A percentile compares a stretch with the other conserved stretches of the same genome.
Evolutionary conservation across 345 rosid species (phyloP).

Genomic region (Arabis alpina): DNA sequence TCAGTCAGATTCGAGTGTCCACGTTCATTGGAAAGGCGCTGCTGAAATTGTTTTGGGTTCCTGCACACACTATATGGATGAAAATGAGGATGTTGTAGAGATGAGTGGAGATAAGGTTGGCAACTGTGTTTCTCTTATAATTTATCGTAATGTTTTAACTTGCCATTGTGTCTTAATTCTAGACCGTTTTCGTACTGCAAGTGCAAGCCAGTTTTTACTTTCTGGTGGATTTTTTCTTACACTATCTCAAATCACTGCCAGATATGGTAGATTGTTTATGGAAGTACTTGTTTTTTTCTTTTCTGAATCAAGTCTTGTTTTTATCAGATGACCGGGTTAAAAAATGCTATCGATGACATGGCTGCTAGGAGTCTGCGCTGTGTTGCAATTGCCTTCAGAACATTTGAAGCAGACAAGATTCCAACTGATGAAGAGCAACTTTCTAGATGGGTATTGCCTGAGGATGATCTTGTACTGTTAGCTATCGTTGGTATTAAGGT

Average conservation of each 20-base stretch:
- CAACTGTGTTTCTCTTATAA: constrained; percentile 8
- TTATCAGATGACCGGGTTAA: constrained; percentile 58
- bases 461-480: constrained; percentile 83
- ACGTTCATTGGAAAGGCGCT: constrained; percentile 97
- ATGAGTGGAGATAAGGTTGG: constrained; percentile 75
- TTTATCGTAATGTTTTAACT: not conserved
- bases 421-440: constrained; percentile 73
- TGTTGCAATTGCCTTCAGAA: constrained; percentile 85
- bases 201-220: constrained; percentile 3
- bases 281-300: not conserved
- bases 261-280: constrained; percentile 3
- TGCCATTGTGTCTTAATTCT: constrained; percentile 3
- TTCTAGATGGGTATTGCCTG: constrained; percentile 78
- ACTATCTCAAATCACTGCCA: constrained; percentile 27
- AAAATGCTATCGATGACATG: constrained; percentile 73
- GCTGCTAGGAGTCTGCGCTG: constrained; percentile 89
- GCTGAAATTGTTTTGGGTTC: constrained; percentile 92
- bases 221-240: not conserved
- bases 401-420: constrained; percentile 62
- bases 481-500: constrained; percentile 95
- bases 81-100: constrained; percentile 50
- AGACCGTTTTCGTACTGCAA: constrained; percentile 14
- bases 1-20: constrained; percentile 72
- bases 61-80: constrained; percentile 69
- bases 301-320: constrained; percentile 36